phyloP scores from a whole-genome alignment of 805 yeast genomes.

The Candida parachauliodes region DNA sequence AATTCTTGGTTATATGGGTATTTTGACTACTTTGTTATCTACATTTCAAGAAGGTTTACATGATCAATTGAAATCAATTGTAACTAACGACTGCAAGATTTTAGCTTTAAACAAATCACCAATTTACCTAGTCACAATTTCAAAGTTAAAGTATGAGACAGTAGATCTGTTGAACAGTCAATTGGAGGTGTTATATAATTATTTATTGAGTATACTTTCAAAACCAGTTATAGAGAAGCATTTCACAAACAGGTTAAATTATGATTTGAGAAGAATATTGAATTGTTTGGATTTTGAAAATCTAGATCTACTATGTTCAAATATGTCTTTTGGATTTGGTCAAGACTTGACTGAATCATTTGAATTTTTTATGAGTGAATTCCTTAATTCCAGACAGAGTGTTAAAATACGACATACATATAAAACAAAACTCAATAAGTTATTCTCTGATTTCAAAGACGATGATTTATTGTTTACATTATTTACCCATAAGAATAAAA shows the following conservation, averaged over 20 bases:
- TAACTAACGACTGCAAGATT: slow-evolving; percentile 47
- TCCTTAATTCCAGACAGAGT: slow-evolving; percentile 25
- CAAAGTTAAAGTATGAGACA: slow-evolving; percentile 48
- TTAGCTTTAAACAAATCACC: slow-evolving; percentile 65
- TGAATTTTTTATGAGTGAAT: slow-evolving; percentile 25
- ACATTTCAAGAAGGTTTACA: slow-evolving; percentile 51
- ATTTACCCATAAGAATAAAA: slow-evolving; percentile 57
- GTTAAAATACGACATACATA: slow-evolving; percentile 51
- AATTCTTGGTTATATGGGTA: slow-evolving; percentile 69
- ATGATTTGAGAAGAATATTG: slow-evolving; percentile 72
- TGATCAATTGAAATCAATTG: slow-evolving; percentile 48
- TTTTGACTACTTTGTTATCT: slow-evolving; percentile 74
- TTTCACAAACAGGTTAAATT: slow-evolving; percentile 69
- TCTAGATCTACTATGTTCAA: slow-evolving; percentile 53
- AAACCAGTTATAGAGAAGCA: slow-evolving; percentile 69
- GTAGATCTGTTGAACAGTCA: slow-evolving; percentile 41
- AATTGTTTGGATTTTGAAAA: slow-evolving; percentile 74
- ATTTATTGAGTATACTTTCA: slow-evolving; percentile 78
- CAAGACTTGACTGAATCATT: slow-evolving; percentile 12
- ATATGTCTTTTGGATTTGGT: slow-evolving; percentile 29
- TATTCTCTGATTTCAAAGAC: slow-evolving; percentile 23
- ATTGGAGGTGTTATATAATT: slow-evolving; percentile 68
- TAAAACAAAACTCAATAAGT: slow-evolving; percentile 55
- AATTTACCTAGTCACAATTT: slow-evolving; percentile 67
- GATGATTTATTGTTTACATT: slow-evolving; percentile 71